Evolutionary conservation across 2,329 filamentous ascomycete species (phyloP).

Genomic region (Rhinocladiella similis): DNA sequence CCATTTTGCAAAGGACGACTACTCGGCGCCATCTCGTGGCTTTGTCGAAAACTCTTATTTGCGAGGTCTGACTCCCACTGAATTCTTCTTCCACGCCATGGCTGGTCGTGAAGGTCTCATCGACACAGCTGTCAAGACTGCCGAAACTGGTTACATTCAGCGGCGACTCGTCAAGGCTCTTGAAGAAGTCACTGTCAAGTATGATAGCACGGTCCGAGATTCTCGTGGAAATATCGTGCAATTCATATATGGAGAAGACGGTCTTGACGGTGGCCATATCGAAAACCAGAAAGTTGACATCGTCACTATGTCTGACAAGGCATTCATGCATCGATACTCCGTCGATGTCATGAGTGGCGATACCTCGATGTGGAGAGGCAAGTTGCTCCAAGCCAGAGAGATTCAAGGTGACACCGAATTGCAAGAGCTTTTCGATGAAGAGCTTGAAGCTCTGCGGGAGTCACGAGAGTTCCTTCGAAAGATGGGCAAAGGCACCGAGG

Average conservation of each 20-base stretch:
- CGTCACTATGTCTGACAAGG: slow-evolving; percentile 73
- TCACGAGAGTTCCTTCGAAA: slow-evolving; percentile 74
- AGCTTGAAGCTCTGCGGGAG: slow-evolving; percentile 75
- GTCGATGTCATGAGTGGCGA: slow-evolving; percentile 80
- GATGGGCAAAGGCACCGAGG: slow-evolving; percentile 62
- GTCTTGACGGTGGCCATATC: slow-evolving; percentile 87
- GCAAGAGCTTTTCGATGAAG: slow-evolving; percentile 81
- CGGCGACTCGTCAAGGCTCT: slow-evolving; percentile 96
- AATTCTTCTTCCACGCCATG: slow-evolving; percentile 99
- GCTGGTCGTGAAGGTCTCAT: slow-evolving; percentile 99
- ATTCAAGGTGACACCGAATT: slow-evolving; percentile 84
- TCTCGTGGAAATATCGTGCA: slow-evolving; percentile 95
- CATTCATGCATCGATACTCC: slow-evolving; percentile 79
- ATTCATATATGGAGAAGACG: slow-evolving; percentile 97
- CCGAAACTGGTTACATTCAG: slow-evolving; percentile 98
- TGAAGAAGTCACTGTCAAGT: slow-evolving; percentile 96
- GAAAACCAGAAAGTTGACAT: slow-evolving; percentile 90
- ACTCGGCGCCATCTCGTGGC: slow-evolving; percentile 92
- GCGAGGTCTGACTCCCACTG: slow-evolving; percentile 87
- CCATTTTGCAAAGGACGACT: slow-evolving; percentile 99
- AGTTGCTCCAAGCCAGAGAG: slow-evolving; percentile 83
- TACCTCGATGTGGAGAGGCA: slow-evolving; percentile 63
- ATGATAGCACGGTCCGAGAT: slow-evolving; percentile 95
- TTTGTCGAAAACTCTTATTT: slow-evolving; percentile 99
- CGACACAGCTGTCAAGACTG: slow-evolving; percentile 98